phyloP scores from a whole-genome alignment of 345 rosid genomes.

The Clausena lansium region DNA sequence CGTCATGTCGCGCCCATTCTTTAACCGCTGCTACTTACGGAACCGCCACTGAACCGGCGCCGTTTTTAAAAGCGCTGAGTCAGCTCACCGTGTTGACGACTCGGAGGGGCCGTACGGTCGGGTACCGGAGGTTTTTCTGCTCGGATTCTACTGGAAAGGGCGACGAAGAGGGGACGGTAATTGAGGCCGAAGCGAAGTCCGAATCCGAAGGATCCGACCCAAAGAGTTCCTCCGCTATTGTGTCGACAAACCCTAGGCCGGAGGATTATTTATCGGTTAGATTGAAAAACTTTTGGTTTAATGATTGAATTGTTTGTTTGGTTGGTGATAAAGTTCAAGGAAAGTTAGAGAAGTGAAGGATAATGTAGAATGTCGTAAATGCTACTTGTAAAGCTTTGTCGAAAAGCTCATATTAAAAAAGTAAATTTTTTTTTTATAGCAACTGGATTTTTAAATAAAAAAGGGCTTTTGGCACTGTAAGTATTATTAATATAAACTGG shows the following conservation, averaged over 20 bases:
- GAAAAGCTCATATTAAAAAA: too few relatives aligned
- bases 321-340: not conserved
- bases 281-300: not conserved
- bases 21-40: constrained; percentile 26
- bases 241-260: constrained; percentile 68
- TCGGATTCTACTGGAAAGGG: constrained; percentile 51
- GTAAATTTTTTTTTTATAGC: too few relatives aligned
- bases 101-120: constrained; percentile 29
- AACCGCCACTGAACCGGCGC: constrained; percentile 29
- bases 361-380: not conserved
- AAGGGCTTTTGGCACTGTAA: not conserved
- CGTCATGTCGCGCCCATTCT: constrained; percentile 21
- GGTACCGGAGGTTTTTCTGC: constrained; percentile 67
- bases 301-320: not conserved
- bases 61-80: constrained; percentile 44
- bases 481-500: not conserved
- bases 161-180: constrained; percentile 25
- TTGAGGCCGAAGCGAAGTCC: constrained; percentile 45
- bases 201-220: constrained; percentile 44
- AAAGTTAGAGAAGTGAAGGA: not conserved
- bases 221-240: constrained; percentile 80
- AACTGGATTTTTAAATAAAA: not conserved
- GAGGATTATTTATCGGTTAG: constrained; percentile 92
- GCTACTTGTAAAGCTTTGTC: not conserved
- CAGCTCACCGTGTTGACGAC: constrained; percentile 36